These are phyloP conservation scores for Canavalia gladiata DNA, from an alignment of 306 rosid genomes.

Conservation along the genomic window DNA sequence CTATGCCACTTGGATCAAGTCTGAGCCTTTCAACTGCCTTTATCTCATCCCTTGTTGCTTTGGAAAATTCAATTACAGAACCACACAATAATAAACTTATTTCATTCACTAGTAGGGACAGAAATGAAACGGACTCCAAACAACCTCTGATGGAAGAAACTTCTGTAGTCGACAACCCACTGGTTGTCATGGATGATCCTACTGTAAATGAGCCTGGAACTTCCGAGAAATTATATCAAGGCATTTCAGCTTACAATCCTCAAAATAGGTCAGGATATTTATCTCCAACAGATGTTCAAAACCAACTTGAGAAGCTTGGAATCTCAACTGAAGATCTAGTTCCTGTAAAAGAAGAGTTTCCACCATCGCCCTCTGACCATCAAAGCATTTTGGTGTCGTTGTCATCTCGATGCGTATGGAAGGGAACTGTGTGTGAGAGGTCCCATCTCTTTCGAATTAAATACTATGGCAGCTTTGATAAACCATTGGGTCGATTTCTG, in stretches of 20 bases:
- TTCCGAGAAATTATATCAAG: constrained; percentile 53
- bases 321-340: constrained; percentile 55
- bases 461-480: constrained; percentile 95
- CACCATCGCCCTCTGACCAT: constrained; percentile 89
- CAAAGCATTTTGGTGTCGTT: constrained; percentile 97
- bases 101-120: constrained; percentile 47
- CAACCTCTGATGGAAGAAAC: constrained; percentile 48
- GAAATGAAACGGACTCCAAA: constrained; percentile 49
- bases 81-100: constrained; percentile 47
- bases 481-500: constrained; percentile 91
- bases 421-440: constrained; percentile 97
- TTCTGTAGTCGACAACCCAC: constrained; percentile 50
- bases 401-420: constrained; percentile 97
- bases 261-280: constrained; percentile 53
- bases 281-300: constrained; percentile 59
- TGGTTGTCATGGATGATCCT: constrained; percentile 49
- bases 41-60: constrained; percentile 51
- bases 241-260: constrained; percentile 38
- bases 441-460: constrained; percentile 94
- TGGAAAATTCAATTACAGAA: constrained; percentile 58
- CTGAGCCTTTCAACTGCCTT: constrained; percentile 51
- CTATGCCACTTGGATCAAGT: constrained; percentile 51
- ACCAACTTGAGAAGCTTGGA: constrained; percentile 48
- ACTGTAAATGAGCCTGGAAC: constrained; percentile 50
- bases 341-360: constrained; percentile 76